Base-by-base conservation (phyloP, 164 flowering plant species). In the Magnolia sinica region DNA sequence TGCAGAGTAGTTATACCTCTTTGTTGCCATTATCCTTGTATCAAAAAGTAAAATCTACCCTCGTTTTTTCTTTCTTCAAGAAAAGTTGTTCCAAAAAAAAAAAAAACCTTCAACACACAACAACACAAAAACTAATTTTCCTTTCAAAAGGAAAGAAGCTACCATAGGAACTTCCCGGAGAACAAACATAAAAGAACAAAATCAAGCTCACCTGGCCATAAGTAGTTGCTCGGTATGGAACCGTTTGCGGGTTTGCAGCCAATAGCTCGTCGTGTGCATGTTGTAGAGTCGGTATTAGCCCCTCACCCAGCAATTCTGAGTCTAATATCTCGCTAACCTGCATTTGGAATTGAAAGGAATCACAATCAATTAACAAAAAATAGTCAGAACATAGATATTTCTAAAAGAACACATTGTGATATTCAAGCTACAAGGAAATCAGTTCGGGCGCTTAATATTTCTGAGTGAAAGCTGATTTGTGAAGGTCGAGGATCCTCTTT, bases 261-360 rank as follows among this genome's bases (percentile, higher is more conserved):
- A 93, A 81, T 59, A 95, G 85, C 76, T 67, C 81, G 67, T 95
- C 98, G 83, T 95, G 96, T 55, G 99, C 99, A 86, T 95, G 91
- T 76, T 92, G 99, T 59, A 95, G 79, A 76, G 95, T 91, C 16
- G 98, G 99, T 80, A 95, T 93, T 2, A 95, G 81, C 64, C 99
- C 99, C 84, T 95, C 99, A 74, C 99, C 99, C 81, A 95, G 74
- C 74, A 95, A 84, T 79, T 93, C 99, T n/a, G 99, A 95, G 82
- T 95, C 99, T n/a, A 95, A 86, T 82, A 95, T 95, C 88, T 95
- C 99, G 85, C 99, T 93, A 18, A 93, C 96, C 98, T 95, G 87
- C 81, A 85, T 68, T 68, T 66, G 16, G 73, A 78, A 58, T 37
- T 22, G 29, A 65, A 65, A 65, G 11, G 68, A 65, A 65, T 65